phyloP scores from a whole-genome alignment of 805 yeast species.

The Teunomyces barrocoloradensis region DNA sequence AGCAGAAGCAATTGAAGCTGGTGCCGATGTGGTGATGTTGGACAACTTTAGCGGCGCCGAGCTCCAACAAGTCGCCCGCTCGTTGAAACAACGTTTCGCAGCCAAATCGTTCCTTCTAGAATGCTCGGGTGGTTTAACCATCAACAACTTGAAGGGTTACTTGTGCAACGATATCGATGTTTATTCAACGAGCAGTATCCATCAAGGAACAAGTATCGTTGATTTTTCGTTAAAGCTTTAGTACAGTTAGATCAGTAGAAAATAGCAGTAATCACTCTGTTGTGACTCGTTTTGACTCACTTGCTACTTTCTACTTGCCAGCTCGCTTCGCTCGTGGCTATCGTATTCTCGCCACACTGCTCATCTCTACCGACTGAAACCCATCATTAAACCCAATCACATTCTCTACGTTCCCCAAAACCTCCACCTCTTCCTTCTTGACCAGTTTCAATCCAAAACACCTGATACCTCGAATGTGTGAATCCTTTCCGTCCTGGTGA shows the following conservation, averaged over 20 bases:
- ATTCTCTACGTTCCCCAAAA: constrained; percentile 33
- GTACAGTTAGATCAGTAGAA: neutral
- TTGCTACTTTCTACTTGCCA: no score
- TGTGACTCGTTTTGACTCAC: no score
- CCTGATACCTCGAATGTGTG: constrained; percentile 76
- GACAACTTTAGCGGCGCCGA: constrained; percentile 78
- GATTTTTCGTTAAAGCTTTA: constrained; percentile 80
- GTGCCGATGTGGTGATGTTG: constrained; percentile 94
- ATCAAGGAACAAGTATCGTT: constrained; percentile 82
- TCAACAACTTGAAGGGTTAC: constrained; percentile 60
- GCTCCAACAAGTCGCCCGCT: constrained; percentile 61
- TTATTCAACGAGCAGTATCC: constrained; percentile 87
- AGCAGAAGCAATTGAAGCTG: constrained; percentile 87
- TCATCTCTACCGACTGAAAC: constrained; percentile 37
- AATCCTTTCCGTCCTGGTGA: constrained; percentile 95
- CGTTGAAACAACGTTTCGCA: constrained; percentile 56
- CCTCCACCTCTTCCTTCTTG: constrained; percentile 15
- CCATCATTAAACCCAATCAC: constrained; percentile 43
- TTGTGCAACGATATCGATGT: constrained; percentile 81
- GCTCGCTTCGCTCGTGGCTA: constrained; percentile 7
- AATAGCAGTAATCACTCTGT: neutral
- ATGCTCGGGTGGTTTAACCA: constrained; percentile 87
- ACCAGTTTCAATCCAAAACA: constrained; percentile 44
- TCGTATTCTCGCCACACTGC: constrained; percentile 38
- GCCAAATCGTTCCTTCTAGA: constrained; percentile 63